phyloP scores from a whole-genome alignment of 441 rosid species.

The Corymbia calophylla region DNA sequence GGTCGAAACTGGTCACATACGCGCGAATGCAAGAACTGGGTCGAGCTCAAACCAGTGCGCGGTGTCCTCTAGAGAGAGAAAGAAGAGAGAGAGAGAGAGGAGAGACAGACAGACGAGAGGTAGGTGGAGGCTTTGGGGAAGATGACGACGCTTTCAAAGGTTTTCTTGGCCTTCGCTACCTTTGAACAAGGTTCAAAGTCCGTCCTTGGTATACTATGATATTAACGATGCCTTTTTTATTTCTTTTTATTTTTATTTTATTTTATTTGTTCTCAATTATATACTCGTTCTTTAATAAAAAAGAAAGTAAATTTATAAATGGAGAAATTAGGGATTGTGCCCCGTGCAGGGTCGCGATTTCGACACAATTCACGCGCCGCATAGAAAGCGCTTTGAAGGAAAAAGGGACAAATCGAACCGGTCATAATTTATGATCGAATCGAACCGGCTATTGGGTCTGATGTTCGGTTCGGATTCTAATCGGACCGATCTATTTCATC shows the following conservation, averaged over 20 bases:
- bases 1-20: neutral
- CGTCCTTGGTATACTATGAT: neutral
- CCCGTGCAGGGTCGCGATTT: neutral
- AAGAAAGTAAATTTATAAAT: neutral
- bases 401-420: fast-evolving
- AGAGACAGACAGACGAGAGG: too few relatives aligned
- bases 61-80: neutral
- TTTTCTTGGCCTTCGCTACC: neutral
- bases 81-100: neutral
- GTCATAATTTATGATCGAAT: fast-evolving
- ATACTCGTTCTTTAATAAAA: fast-evolving
- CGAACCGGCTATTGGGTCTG: fast-evolving
- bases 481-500: neutral
- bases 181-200: neutral
- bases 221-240: neutral
- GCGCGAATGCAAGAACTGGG: neutral
- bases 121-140: neutral
- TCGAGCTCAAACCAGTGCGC: neutral
- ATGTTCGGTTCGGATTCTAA: fast-evolving
- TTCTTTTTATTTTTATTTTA: neutral
- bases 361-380: neutral
- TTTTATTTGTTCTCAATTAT: neutral
- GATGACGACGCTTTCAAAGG: neutral
- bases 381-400: neutral
- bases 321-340: too few relatives aligned